phyloP scores from a whole-genome alignment of 2,329 filamentous ascomycete species.

The Penicillium sp. region DNA sequence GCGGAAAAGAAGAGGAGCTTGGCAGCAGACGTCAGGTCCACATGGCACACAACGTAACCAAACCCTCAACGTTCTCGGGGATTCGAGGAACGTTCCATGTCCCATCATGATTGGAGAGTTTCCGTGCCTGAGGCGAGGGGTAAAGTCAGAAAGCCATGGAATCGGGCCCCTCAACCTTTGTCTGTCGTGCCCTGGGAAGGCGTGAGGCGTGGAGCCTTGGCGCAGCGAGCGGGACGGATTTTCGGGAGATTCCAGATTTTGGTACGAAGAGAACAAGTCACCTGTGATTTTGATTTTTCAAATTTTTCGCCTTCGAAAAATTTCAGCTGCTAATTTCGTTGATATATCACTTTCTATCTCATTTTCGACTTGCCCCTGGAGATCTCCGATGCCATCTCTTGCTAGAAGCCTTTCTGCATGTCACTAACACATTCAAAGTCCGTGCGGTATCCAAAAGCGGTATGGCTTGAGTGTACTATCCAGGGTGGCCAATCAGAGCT shows the following conservation, averaged over 20 bases:
- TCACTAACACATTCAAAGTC: not conserved
- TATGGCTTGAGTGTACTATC: not conserved
- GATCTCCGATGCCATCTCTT: conserved; percentile 5
- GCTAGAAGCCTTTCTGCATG: conserved; percentile 4
- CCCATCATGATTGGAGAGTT: not conserved
- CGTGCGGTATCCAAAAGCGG: not conserved
- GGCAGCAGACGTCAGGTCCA: conserved; percentile 5
- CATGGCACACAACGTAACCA: conserved; percentile 6
- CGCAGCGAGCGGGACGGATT: not conserved
- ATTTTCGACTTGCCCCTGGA: not conserved
- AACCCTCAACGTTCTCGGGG: not conserved
- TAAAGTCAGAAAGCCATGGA: not conserved
- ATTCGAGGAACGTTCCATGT: conserved; percentile 1
- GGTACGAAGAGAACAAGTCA: not conserved
- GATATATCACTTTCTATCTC: not conserved
- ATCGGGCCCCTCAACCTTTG: not conserved
- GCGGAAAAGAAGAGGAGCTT: not conserved
- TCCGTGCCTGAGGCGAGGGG: not conserved
- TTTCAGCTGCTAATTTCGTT: not conserved
- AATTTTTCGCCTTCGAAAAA: not conserved
- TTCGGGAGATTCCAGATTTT: not conserved
- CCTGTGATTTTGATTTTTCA: not conserved
- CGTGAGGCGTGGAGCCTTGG: not conserved
- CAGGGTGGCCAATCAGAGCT: not conserved
- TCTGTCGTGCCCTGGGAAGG: not conserved